Conservation (phyloP, 352 stramenopile genomes). For the Bremia lactucae region DNA sequence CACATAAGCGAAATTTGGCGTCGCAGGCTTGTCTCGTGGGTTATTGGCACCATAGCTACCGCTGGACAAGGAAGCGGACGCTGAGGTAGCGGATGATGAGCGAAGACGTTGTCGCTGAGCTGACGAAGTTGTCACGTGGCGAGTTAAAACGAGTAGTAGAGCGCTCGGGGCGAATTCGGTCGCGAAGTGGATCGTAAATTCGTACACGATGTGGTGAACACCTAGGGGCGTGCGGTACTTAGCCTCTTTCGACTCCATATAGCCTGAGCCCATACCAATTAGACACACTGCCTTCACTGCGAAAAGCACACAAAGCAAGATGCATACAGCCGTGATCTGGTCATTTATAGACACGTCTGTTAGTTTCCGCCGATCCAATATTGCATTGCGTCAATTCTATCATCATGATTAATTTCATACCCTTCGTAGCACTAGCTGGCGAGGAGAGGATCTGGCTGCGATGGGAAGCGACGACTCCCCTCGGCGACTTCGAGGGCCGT, state of each 20-base stretch:
- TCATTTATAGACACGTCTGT: slow-evolving; percentile 3
- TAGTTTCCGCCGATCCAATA: slow-evolving; percentile 5
- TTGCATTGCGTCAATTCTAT: neutral
- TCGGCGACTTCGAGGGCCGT: slow-evolving; percentile 4
- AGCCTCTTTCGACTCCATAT: slow-evolving; percentile 51
- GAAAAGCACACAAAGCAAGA: slow-evolving; percentile 63
- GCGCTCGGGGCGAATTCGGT: slow-evolving; percentile 66
- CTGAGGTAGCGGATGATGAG: slow-evolving; percentile 17
- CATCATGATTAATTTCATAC: slow-evolving; percentile 19
- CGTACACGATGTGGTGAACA: slow-evolving; percentile 57
- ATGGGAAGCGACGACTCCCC: slow-evolving; percentile 12
- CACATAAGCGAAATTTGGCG: slow-evolving; percentile 28
- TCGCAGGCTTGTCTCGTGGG: slow-evolving; percentile 26
- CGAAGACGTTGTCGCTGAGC: slow-evolving; percentile 15
- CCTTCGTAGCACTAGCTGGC: slow-evolving; percentile 52
- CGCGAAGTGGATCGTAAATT: slow-evolving; percentile 59
- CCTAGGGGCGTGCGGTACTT: slow-evolving; percentile 48
- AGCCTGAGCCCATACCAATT: slow-evolving; percentile 52
- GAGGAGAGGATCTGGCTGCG: slow-evolving; percentile 24
- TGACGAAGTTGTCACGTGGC: slow-evolving; percentile 24
- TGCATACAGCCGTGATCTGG: slow-evolving; percentile 69
- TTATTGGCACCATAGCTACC: slow-evolving; percentile 23
- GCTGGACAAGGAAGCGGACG: slow-evolving; percentile 22
- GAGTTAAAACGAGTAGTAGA: slow-evolving; percentile 59
- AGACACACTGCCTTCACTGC: slow-evolving; percentile 54